Percentiles rank a stretch among this genome's conserved stretches.
Evolutionary conservation across 2,329 filamentous ascomycete genomes (phyloP).

Genomic region (Harringtonia aguacate): DNA sequence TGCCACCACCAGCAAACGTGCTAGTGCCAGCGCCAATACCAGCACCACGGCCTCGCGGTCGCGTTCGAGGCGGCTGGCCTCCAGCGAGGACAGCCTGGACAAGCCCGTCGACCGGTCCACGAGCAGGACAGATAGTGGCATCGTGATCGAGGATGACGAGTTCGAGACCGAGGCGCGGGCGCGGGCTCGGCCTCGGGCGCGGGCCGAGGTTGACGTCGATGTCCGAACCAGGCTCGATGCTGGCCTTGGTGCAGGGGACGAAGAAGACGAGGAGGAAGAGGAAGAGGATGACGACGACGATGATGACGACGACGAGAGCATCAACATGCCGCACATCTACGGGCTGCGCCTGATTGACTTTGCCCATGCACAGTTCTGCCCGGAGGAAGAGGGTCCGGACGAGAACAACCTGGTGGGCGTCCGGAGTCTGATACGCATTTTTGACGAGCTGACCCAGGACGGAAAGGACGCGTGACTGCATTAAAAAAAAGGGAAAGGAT

Average conservation of each 20-base stretch:
- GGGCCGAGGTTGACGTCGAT: too few species aligned
- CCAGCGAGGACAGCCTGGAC: conserved; percentile 12
- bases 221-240: conserved; percentile 41
- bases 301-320: conserved; percentile 23
- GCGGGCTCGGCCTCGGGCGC: too few species aligned
- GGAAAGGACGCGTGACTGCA: too few species aligned
- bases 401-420: conserved; percentile 73
- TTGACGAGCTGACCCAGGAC: conserved; percentile 49
- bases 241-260: too few species aligned
- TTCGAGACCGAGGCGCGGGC: too few species aligned
- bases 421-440: conserved; percentile 57
- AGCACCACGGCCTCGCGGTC: background rate
- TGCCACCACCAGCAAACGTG: too few species aligned
- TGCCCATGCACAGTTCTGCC: conserved; percentile 79
- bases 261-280: background rate
- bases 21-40: conserved; percentile 26
- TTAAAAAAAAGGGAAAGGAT: background rate
- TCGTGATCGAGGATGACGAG: conserved; percentile 35
- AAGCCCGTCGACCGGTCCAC: conserved; percentile 20
- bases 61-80: conserved; percentile 5
- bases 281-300: conserved; percentile 22
- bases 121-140: conserved; percentile 44
- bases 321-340: conserved; percentile 33
- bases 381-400: conserved; percentile 74
- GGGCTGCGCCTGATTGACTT: conserved; percentile 90